Conservation (phyloP, 805 yeast species). For the Kuraishia hungarica region DNA sequence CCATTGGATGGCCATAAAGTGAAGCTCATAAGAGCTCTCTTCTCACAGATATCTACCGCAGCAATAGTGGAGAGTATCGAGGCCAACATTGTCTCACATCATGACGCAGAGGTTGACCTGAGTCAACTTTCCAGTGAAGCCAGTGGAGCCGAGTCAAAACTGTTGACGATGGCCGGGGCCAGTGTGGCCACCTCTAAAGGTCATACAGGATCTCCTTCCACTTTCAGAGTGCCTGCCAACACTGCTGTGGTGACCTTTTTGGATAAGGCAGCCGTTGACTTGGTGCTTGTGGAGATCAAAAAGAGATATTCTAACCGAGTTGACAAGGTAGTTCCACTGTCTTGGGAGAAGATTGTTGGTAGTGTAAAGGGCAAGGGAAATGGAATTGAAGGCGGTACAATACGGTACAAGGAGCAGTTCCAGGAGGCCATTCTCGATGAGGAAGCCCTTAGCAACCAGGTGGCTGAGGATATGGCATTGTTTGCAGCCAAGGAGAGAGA, state of each 20-base stretch:
- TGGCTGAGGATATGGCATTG: conserved; percentile 51
- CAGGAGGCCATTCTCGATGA: conserved; percentile 35
- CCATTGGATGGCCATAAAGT: conserved; percentile 51
- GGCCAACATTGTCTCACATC: background rate
- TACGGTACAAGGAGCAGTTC: conserved; percentile 32
- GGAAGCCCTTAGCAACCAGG: conserved; percentile 42
- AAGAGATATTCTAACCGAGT: conserved; percentile 23
- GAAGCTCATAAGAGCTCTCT: conserved; percentile 43
- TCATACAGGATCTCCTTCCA: background rate
- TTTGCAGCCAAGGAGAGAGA: conserved; percentile 67
- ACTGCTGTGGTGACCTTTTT: conserved; percentile 69
- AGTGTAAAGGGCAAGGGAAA: conserved; percentile 11
- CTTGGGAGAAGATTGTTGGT: background rate
- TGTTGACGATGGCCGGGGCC: conserved; percentile 11
- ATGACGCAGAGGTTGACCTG: background rate
- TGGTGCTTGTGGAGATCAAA: conserved; percentile 58
- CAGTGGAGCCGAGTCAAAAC: conserved; percentile 32
- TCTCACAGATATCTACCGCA: conserved; percentile 53
- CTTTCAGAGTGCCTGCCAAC: conserved; percentile 3
- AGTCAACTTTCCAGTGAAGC: conserved; percentile 26
- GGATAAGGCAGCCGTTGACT: conserved; percentile 56
- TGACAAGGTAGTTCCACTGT: conserved; percentile 24
- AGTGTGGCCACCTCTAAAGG: too few relatives aligned
- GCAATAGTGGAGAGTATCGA: conserved; percentile 43
- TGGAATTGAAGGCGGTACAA: conserved; percentile 19